phyloP scores from a whole-genome alignment of 768 basidiomycete species.

The Trametes coccinea region DNA sequence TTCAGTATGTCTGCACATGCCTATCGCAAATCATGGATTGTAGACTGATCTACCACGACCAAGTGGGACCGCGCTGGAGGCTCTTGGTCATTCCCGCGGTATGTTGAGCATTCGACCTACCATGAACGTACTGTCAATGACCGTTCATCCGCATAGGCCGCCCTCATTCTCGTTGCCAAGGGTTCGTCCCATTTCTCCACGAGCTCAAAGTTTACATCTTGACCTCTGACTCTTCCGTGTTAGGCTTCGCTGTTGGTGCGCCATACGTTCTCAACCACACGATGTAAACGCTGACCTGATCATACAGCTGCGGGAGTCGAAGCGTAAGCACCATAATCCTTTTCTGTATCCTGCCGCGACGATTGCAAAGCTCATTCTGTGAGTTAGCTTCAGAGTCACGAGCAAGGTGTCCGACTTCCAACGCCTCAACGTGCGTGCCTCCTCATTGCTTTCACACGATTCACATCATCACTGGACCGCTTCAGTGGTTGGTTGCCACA shows the following conservation, averaged over 20 bases:
- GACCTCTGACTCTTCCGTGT: no score
- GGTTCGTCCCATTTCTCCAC: background rate
- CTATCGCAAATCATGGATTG: background rate
- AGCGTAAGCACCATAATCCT: background rate
- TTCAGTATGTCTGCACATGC: background rate
- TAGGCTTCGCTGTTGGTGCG: no score
- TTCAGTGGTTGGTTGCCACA: slow-evolving; percentile 3
- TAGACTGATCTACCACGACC: background rate
- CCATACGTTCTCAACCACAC: no score
- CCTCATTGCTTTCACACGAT: background rate
- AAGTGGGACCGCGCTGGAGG: background rate
- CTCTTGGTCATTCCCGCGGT: slow-evolving; percentile 1
- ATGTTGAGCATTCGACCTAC: background rate
- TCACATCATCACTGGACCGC: background rate
- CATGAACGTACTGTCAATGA: no score
- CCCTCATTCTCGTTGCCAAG: background rate
- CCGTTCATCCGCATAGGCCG: background rate
- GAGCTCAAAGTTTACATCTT: no score
- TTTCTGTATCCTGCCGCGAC: background rate
- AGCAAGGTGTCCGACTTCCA: background rate
- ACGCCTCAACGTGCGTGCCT: background rate
- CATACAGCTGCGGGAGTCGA: background rate
- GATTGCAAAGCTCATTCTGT: background rate
- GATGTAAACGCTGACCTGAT: no score
- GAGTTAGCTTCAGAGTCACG: background rate